Evolutionary conservation across 2,329 filamentous ascomycete species (phyloP), one percentile per base, ranked within the genome.

Genomic region (Xylariales sp.): DNA sequence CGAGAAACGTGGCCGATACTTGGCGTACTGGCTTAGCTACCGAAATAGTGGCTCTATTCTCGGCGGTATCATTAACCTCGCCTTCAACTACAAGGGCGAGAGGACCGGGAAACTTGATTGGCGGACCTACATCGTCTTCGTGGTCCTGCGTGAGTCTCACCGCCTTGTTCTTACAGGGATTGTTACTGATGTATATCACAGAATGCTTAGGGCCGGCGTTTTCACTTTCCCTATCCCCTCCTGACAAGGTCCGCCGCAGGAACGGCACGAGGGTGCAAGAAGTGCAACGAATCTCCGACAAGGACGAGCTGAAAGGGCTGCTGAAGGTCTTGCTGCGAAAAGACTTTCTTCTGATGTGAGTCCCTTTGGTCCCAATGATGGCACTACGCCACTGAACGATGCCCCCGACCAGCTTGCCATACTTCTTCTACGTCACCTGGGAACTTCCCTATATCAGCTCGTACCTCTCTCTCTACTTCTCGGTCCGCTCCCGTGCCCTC

Each of bases 71-170:
- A 52, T 48, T n/a, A 46, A 48, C 12, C 34, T 46, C 4, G 44
- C 46, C 4, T 48, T 48, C 16, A 46, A 56, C 22, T 50, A 51
- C n/a, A 45, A 45, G 15, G 52, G 52, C 3, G 43, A 37, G 20
- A 34, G 25, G 3, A 53, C 52, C 0, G 52, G 52, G 14, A 56
- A 56, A 21, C 25, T 55, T n/a, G 44, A 54, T 21, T 56, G 51
- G 51, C 49, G 46, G 28, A 55, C 51, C 0, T 55, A 54, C 24
- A 55, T 56, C 33, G 52, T 56, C 1, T 55, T 54, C 21, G 50
- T 56, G 1, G 51, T 53, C 10, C 38, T 56, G 19, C 53, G 53
- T 57, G 43, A 38, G 51, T 45, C 15, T 27, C 12, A 4, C 12
- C 7, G 2, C 14, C 8, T 29, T 12, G 12, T 5, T 9, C 7